Evolutionary conservation across 345 rosid species (phyloP).

Genomic region (Sisymbrium irio): DNA sequence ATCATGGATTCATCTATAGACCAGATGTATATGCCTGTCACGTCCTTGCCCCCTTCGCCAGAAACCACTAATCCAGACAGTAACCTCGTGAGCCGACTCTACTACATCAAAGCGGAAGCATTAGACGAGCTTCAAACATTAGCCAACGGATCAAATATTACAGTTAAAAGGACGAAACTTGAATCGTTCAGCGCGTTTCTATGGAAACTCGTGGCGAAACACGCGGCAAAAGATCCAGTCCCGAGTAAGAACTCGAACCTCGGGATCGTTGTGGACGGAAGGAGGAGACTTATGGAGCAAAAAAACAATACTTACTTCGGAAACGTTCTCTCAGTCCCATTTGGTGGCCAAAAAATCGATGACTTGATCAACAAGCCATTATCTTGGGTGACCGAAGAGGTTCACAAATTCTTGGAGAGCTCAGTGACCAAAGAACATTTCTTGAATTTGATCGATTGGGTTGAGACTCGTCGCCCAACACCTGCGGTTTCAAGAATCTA

Average conservation of each 20-base stretch:
- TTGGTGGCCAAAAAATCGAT: constrained; percentile 37
- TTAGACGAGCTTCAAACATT: constrained; percentile 41
- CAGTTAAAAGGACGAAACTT: constrained; percentile 49
- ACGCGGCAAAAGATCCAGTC: constrained; percentile 2
- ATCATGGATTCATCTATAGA: constrained; percentile 38
- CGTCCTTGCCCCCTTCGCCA: constrained; percentile 47
- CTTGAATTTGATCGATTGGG: constrained; percentile 75
- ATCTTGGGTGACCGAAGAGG: constrained; percentile 51
- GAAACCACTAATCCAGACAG: constrained; percentile 16
- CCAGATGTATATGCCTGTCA: constrained; percentile 50
- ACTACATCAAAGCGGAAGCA: constrained; percentile 40
- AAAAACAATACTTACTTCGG: constrained; percentile 29
- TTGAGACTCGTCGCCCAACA: constrained; percentile 59
- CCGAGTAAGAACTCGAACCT: constrained; percentile 38
- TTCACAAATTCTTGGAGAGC: constrained; percentile 40
- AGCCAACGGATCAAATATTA: constrained; percentile 33
- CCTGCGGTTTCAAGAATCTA: constrained; percentile 56
- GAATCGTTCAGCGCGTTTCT: constrained; percentile 64
- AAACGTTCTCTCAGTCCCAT: constrained; percentile 67
- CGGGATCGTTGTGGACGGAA: constrained; percentile 73
- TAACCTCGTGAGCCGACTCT: constrained; percentile 55
- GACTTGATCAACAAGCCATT: constrained; percentile 48
- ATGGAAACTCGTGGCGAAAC: constrained; percentile 65
- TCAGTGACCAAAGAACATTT: constrained; percentile 60
- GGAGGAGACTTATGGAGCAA: constrained; percentile 41